Base-by-base conservation (phyloP, 176 grass and related monocot genomes). In the Triticum timopheevii region DNA sequence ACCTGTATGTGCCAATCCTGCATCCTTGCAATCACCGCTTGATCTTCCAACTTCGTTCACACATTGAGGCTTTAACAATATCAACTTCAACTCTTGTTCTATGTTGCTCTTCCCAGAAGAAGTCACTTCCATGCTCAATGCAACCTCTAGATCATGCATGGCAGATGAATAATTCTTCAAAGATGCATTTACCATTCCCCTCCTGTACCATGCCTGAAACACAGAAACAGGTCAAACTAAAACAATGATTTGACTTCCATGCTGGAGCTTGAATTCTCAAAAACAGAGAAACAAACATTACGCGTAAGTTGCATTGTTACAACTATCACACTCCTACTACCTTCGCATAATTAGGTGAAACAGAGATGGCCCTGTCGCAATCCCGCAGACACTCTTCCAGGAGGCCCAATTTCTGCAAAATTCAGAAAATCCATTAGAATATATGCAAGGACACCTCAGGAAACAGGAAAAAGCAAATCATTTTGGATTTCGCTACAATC, bases 151-250 rank as follows among this genome's bases (percentile, higher is more conserved):
- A 88, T 98, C 96, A 95, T 38, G 69, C 79, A 90, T 42, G 54
- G 96, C 77, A 88, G 85, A 83, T 86, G 81, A 83, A 90, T 95
- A 94, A 27, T 91, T 88, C 35, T 68, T 88, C 76, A 94, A 67
- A 1, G 93, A 94, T 69, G 77, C 80, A 69, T 94, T 96, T 84
- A 89, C 79, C 89, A 95, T 98, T 52, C 96, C 96, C 88, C 92
- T 95, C 69, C 93, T 93, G 84, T 98, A 98, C 88, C 93, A 94
- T 73, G 92, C 90, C 96, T 96, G 87, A 85, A 90, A 87, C 10
- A 59, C 65, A 87, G 58, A 78, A 89, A 49, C 28, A 68, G 49
- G 86, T 38, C 34, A 63, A 62, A 68, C 23, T 40, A 62, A 83
- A 82, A 83, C 9, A 56, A 35, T 69, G 52, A 59, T 12, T 59